These are phyloP conservation scores for Boletales sp. DNA, from an alignment of 768 basidiomycete species.

Conservation along the genomic window DNA sequence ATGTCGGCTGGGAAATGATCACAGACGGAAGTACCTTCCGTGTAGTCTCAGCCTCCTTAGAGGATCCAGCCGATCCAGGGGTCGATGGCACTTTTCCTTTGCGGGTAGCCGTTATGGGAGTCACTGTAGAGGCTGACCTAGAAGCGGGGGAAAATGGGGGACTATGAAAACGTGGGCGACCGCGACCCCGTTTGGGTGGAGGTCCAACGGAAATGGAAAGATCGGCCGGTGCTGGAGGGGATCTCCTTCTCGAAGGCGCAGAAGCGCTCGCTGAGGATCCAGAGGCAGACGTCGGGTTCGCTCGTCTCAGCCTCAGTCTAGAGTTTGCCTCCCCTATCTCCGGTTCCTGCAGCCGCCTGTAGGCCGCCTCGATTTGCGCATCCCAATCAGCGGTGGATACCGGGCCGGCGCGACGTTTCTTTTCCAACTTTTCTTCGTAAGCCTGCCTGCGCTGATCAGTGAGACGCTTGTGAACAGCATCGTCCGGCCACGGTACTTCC, in stretches of 20 bases:
- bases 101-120: conserved; percentile 3
- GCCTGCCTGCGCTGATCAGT: conserved; percentile 45
- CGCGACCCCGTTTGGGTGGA: conserved; percentile 2
- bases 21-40: conserved; percentile 13
- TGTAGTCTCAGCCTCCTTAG: background rate
- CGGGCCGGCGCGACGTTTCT: conserved; percentile 4
- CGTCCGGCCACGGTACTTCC: conserved; percentile 35
- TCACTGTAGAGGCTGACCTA: background rate
- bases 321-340: conserved; percentile 22
- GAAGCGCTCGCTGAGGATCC: conserved; percentile 6
- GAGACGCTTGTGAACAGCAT: conserved; percentile 41
- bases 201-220: conserved; percentile 12
- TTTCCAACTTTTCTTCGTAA: conserved; percentile 41
- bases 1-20: conserved; percentile 16
- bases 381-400: conserved; percentile 23
- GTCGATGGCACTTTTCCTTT: conserved; percentile 1
- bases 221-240: conserved; percentile 15
- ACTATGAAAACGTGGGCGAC: conserved; percentile 5
- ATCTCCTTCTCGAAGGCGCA: background rate
- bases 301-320: conserved; percentile 21
- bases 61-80: conserved; percentile 14
- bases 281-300: conserved; percentile 2
- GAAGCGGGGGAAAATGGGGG: conserved; percentile 11
- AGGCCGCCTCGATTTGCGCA: conserved; percentile 20
- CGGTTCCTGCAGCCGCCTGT: conserved; percentile 21